These are phyloP conservation scores for Lactarius tabidus DNA, from an alignment of 768 basidiomycete species.

Conservation along the genomic window DNA sequence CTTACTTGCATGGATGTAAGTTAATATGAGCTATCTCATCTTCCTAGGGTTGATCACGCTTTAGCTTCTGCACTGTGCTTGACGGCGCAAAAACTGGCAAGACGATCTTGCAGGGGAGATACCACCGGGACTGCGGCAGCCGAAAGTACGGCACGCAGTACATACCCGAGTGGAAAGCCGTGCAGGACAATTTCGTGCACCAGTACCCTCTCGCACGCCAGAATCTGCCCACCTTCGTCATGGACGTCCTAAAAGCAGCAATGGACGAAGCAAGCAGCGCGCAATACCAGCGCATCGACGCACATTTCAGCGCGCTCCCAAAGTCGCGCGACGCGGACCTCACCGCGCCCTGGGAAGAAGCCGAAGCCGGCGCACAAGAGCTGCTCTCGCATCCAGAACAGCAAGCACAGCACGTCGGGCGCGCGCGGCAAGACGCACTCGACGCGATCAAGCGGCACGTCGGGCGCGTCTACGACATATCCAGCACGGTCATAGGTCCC, in stretches of 20 bases:
- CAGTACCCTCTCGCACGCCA: not conserved
- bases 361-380: constrained; percentile 26
- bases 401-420: constrained; percentile 27
- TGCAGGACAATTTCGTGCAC: not conserved
- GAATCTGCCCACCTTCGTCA: not conserved
- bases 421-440: constrained; percentile 22
- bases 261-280: constrained; percentile 29
- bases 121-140: constrained; percentile 23
- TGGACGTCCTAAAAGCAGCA: constrained; percentile 19
- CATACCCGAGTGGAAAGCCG: constrained; percentile 31
- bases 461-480: not conserved
- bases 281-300: constrained; percentile 32
- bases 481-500: not conserved
- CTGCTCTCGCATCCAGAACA: constrained; percentile 42
- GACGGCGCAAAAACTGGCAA: constrained; percentile 62
- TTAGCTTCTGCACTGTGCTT: constrained; percentile 49
- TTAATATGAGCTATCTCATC: not conserved
- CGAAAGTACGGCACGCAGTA: constrained; percentile 27
- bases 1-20: constrained; percentile 52
- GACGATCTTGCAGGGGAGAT: constrained; percentile 36
- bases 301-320: constrained; percentile 26
- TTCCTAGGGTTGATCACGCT: not conserved
- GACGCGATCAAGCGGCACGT: constrained; percentile 16
- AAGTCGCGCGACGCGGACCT: constrained; percentile 30
- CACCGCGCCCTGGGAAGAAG: constrained; percentile 38